Conservation (phyloP, 2,329 filamentous ascomycete genomes). For the Cladophialophora psammophila region DNA sequence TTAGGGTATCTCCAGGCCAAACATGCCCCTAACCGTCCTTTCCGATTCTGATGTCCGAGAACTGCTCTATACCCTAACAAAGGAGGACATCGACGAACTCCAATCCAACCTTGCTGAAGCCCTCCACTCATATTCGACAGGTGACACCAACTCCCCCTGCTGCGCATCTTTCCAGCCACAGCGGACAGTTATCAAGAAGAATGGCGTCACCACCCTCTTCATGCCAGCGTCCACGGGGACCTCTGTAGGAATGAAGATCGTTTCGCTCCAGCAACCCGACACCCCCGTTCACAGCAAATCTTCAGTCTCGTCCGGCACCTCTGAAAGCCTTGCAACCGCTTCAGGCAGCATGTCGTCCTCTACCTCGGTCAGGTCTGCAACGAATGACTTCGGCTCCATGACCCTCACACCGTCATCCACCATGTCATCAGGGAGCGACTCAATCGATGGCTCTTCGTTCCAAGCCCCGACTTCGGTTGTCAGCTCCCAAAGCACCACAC, state of each 20-base stretch:
- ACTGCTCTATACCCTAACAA: conserved; percentile 63
- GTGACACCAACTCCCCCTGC: conserved; percentile 65
- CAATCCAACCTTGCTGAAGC: conserved; percentile 66
- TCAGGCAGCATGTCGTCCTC: conserved; percentile 36
- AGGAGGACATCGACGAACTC: conserved; percentile 64
- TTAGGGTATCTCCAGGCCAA: conserved; percentile 3
- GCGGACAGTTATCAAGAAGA: conserved; percentile 65
- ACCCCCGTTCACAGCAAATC: conserved; percentile 24
- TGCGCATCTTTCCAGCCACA: conserved; percentile 68
- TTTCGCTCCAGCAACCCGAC: conserved; percentile 58
- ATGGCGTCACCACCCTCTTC: conserved; percentile 70
- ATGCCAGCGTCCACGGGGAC: conserved; percentile 70
- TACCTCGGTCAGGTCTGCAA: conserved; percentile 46
- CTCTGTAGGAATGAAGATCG: conserved; percentile 70
- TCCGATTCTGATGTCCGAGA: conserved; percentile 63
- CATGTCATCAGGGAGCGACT: conserved; percentile 39
- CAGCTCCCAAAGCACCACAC: conserved; percentile 54
- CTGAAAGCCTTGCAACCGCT: conserved; percentile 28
- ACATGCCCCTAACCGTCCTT: conserved; percentile 68
- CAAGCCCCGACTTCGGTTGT: conserved; percentile 43
- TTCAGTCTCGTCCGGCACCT: conserved; percentile 35
- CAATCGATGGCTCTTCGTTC: conserved; percentile 41
- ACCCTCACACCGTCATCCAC: conserved; percentile 46
- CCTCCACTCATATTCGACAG: conserved; percentile 70
- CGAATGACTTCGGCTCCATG: conserved; percentile 47